phyloP scores from a whole-genome alignment of 2,329 filamentous ascomycete genomes.

The Xylaria digitata region DNA sequence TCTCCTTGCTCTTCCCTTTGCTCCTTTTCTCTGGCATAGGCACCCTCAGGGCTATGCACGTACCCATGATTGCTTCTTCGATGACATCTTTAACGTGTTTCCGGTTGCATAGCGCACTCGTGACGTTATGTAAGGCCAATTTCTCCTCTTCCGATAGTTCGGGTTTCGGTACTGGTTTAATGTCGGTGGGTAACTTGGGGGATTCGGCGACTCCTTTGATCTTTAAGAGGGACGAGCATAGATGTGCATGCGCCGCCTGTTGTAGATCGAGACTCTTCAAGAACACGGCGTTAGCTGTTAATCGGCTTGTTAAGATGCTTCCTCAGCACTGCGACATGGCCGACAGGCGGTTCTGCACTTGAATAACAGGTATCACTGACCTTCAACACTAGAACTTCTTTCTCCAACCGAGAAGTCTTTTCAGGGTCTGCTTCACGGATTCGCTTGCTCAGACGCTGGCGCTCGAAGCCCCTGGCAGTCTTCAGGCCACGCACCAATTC shows the following conservation, averaged over 20 bases:
- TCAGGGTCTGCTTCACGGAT: constrained; percentile 62
- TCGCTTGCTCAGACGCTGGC: constrained; percentile 77
- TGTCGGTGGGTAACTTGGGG: constrained; percentile 60
- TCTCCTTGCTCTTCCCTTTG: constrained; percentile 49
- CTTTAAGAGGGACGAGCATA: constrained; percentile 65
- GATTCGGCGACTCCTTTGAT: constrained; percentile 64
- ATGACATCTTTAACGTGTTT: constrained; percentile 62
- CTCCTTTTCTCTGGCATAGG: constrained; percentile 59
- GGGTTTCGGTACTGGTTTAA: constrained; percentile 62
- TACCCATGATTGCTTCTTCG: constrained; percentile 60
- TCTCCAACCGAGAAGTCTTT: constrained; percentile 70
- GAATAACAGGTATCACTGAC: constrained; percentile 50
- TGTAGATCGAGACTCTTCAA: constrained; percentile 67
- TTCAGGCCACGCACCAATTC: constrained; percentile 76
- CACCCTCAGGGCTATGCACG: constrained; percentile 62
- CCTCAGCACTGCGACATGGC: background rate
- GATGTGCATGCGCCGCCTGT: constrained; percentile 66
- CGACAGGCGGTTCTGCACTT: too few species aligned
- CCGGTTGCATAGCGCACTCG: constrained; percentile 66
- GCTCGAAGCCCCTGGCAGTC: constrained; percentile 78
- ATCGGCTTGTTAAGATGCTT: background rate
- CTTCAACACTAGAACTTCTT: constrained; percentile 68
- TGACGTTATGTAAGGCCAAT: constrained; percentile 67
- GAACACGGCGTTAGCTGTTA: constrained; percentile 21
- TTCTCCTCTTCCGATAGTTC: constrained; percentile 64